Percentiles rank a stretch among this genome's conserved stretches.
Evolutionary conservation across 2,329 filamentous ascomycete species (phyloP).

Genomic region (Alternaria dauci): DNA sequence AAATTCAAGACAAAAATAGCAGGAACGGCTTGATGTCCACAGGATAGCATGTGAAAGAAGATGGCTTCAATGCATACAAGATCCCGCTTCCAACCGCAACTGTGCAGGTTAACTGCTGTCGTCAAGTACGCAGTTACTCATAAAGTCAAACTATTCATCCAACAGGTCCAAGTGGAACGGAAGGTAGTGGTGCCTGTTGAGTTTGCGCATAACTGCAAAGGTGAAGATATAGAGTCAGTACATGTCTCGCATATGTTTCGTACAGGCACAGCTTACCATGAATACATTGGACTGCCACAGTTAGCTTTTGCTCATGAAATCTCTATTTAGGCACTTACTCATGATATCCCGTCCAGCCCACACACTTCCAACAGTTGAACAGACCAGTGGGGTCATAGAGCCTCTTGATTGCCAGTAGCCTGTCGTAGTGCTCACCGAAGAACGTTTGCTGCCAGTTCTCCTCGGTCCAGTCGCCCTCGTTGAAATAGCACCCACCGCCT

Average conservation of each 20-base stretch:
- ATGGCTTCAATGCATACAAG: not conserved
- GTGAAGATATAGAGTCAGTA: too few species aligned
- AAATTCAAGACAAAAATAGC: not conserved
- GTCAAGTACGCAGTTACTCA: not conserved
- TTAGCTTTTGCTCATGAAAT: slow-evolving; percentile 15
- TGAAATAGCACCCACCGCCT: slow-evolving; percentile 48
- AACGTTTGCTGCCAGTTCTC: slow-evolving; percentile 48
- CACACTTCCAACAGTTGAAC: slow-evolving; percentile 51
- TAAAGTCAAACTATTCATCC: not conserved
- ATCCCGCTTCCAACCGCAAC: not conserved
- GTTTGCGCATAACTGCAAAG: slow-evolving; percentile 31
- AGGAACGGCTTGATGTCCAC: not conserved
- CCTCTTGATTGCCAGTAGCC: slow-evolving; percentile 39
- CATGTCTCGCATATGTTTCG: too few species aligned
- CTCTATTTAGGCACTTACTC: slow-evolving; percentile 33
- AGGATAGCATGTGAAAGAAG: not conserved
- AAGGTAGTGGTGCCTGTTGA: slow-evolving; percentile 27
- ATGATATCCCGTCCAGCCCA: slow-evolving; percentile 47
- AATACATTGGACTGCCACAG: slow-evolving; percentile 37
- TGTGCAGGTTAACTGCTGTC: not conserved
- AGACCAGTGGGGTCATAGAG: slow-evolving; percentile 42
- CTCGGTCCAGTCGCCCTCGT: slow-evolving; percentile 49
- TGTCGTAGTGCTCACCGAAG: slow-evolving; percentile 45
- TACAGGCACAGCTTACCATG: slow-evolving; percentile 17
- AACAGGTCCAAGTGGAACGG: slow-evolving; percentile 33